Evolutionary conservation across 768 basidiomycete genomes (phyloP), one percentile per base, ranked within the genome.

Genomic region (Amanita rimosa): DNA sequence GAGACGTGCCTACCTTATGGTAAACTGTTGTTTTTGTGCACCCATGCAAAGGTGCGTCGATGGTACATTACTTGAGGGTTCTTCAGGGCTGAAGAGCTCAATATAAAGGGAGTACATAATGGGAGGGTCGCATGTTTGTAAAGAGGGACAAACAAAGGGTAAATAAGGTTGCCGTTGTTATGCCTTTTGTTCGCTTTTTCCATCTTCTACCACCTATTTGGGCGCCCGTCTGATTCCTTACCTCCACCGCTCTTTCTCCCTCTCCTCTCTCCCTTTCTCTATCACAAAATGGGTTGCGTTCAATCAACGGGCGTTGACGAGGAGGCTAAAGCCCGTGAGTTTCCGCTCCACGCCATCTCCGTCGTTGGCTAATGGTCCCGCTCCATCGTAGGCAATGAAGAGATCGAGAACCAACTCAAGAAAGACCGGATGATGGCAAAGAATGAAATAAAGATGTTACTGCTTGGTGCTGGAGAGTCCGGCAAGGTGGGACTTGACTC

Each of bases 401-500:
- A 87, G 72, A 95, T 95, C 55, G 92, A 95, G 72, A 84, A 69
- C 67, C 92, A 95, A 66, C 79, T 95, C 56, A 90, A 85, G 73
- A 73, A 81, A 58, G 92, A 95, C 69, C 70, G 85, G 38, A 78
- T 87, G 72, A 81, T 84, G 76, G 83, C 84, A 37, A 90, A 89
- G 74, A 93, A 92, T 58, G 91, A 93, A 65, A 91, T 94, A 61
- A 94, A 97, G 72, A 95, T 97, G 93, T 63, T 97, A 53, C 64
- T 98, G 51, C 74, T 98, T 22, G 95, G 95, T 50, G 93, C 95
- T 51, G 93, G 95, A 68, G 93, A 96, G 75, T 93, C 90, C 47
- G 94, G 94, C 58, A 96, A 97, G 78, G 85, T 85, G 41, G 11
- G 71, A 10, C 21, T 66, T 8, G n/a, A 0, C 9, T 7, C 42